These are phyloP conservation scores for Phaffia rhodozyma DNA, from an alignment of 1,284 basidiomycete species.

Conservation along the genomic window DNA sequence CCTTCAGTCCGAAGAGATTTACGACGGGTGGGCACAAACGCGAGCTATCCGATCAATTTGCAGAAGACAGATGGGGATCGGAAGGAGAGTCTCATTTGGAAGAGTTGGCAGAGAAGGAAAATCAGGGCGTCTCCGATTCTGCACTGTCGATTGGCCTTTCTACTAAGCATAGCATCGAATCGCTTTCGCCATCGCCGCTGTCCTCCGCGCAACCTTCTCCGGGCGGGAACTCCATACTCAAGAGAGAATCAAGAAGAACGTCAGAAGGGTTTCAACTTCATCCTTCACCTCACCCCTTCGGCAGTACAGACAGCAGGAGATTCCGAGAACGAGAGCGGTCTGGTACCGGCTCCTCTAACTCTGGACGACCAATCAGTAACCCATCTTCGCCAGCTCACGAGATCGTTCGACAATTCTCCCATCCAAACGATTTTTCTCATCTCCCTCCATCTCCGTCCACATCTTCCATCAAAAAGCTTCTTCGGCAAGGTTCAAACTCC, in stretches of 20 bases:
- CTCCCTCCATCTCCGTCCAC: conserved; percentile 76
- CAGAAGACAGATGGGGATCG: background rate
- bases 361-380: conserved; percentile 26
- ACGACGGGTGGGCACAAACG: background rate
- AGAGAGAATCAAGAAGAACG: background rate
- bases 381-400: conserved; percentile 52
- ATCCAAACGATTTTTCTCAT: conserved; percentile 63
- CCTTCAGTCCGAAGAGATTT: background rate
- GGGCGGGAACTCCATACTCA: too few species aligned
- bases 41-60: background rate
- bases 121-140: too few species aligned
- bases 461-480: conserved; percentile 66
- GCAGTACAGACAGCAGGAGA: too few species aligned
- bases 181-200: background rate
- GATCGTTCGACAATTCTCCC: conserved; percentile 39
- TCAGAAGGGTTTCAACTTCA: background rate
- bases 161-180: background rate
- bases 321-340: too few species aligned
- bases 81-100: too few species aligned
- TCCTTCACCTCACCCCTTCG: too few species aligned
- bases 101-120: too few species aligned
- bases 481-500: conserved; percentile 30
- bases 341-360: background rate
- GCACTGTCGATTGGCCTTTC: too few species aligned
- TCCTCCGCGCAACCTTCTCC: background rate